Evolutionary conservation across 1,139 yeast species (phyloP).

Genomic region (Suhomyces chickasaworum): DNA sequence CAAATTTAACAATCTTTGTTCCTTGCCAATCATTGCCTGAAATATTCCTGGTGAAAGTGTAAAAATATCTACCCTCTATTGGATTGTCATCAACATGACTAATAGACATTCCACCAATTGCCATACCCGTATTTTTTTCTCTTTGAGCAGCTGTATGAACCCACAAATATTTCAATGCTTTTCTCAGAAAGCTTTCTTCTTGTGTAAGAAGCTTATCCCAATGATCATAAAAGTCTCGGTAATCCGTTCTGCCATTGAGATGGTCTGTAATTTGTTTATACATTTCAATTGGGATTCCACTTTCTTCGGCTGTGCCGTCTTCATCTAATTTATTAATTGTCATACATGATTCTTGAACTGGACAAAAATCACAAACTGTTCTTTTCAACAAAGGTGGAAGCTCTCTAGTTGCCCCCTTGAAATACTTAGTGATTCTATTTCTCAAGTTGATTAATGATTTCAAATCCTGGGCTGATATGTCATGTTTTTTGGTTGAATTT

Average conservation of each 20-base stretch:
- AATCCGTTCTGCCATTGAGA: constrained; percentile 38
- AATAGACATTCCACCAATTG: constrained; percentile 52
- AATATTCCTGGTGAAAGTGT: constrained; percentile 46
- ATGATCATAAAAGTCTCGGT: constrained; percentile 58
- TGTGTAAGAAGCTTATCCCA: constrained; percentile 77
- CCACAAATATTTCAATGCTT: constrained; percentile 69
- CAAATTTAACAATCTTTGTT: constrained; percentile 53
- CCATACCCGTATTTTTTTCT: constrained; percentile 61
- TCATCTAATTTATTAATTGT: constrained; percentile 62
- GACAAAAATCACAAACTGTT: constrained; percentile 70
- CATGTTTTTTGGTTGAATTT: constrained; percentile 56
- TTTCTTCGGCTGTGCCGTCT: constrained; percentile 51
- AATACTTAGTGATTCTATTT: constrained; percentile 63
- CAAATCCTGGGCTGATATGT: constrained; percentile 57
- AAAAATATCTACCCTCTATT: constrained; percentile 36
- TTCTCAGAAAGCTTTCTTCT: constrained; percentile 65
- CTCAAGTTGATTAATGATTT: constrained; percentile 66
- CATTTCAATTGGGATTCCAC: constrained; percentile 49
- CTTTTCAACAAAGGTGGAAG: constrained; percentile 64
- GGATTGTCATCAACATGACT: constrained; percentile 29
- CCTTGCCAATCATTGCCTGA: constrained; percentile 10
- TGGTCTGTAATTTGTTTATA: constrained; percentile 55
- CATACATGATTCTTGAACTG: constrained; percentile 65
- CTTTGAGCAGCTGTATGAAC: constrained; percentile 59
- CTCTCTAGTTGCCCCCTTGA: constrained; percentile 50